Base-by-base conservation (phyloP, 2,329 filamentous ascomycete species). In the Grosmannia serpens region DNA sequence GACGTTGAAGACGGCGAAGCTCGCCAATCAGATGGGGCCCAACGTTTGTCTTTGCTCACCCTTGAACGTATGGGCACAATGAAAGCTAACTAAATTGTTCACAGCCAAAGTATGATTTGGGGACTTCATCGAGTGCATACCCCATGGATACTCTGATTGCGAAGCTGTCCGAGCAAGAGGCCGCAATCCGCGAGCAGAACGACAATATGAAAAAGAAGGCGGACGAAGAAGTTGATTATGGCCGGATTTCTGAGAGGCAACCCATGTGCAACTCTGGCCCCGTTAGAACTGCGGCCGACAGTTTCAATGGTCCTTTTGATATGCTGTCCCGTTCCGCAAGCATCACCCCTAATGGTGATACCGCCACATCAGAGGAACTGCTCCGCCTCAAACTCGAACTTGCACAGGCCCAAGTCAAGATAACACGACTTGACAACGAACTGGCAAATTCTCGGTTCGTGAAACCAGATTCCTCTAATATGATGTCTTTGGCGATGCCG, bases 121-220 rank as follows among this genome's bases (percentile, higher is more conserved):
- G 69, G 11, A 67, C 66, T 7, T 62, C 69, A 13, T 62, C 67
- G 53, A 77, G 79, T 47, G 63, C 71, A 33, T 79, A 77, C 58
- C 76, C 79, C 10, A 83, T 91, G 77, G 88, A 94, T 65, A 85
- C 85, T 60, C 81, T 91, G 56, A 75, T 91, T 63, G 82, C 86
- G 58, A 87, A 85, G 68, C 77, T 92, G 53, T 82, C 83, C n/a
- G 85, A 91, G 69, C 86, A 90, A 66, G 82, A 86, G 66, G 74
- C 75, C 50, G 69, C 77, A n/a, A 71, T 86, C 55, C 76, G 75
- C 55, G 78, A 82, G 69, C 83, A 87, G 67, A 80, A 79, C 61
- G 75, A 81, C 59, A 75, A 76, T 56, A 68, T 82, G 50, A 79
- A 77, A 59, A 66, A 67, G 53, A 29, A 55, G 17, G 38, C 38